Evolutionary conservation across 1,284 basidiomycete genomes (phyloP), one percentile per base, ranked within the genome.

Genomic region (Inonotus hispidus): DNA sequence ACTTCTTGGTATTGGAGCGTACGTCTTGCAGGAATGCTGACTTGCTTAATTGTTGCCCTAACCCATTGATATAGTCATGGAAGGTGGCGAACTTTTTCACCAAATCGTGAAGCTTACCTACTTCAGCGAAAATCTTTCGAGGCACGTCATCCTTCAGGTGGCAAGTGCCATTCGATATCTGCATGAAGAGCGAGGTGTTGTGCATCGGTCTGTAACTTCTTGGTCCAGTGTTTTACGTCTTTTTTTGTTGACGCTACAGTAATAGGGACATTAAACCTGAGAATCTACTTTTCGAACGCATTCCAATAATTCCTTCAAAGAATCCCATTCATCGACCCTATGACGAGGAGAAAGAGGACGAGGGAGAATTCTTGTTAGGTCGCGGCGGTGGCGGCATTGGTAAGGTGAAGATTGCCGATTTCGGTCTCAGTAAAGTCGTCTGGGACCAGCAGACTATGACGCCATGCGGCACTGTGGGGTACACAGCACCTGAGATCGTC

Each of bases 401-500:
- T 6, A 87, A 88, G 41, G 94, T 99, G 74, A 99, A 99, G 81
- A 97, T 99, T 68, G 97, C 97, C 65, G 97, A 99, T 73, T 99
- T 99, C 72, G 97, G 97, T 53, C 80, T 99, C 53, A 94, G 91
- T 68, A 99, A 99, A 78, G 90, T 99, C 59, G 94, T 99, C 3
- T 99, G 97, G 97, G 92, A 97, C 71, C 94, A 98, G 73, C 90
- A 97, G 74, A 99, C 97, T 10, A 97, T 95, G 90, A 99, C 97
- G 27, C 97, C 97, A 21, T 99, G 97, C 71, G 97, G 97, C 35
- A 99, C 97, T 1, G 96, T 99, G 29, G 97, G 97, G 3, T 99
- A 99, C 76, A 99, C 97, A 2, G 97, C 97, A 2, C 97, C 97
- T 1, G 97, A 99, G 75, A 99, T 99, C 66, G 97, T 99, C 70